Percentiles rank a stretch among this genome's conserved stretches.
phyloP scores from a whole-genome alignment of 768 basidiomycete species.

The Boletus tomentosulus region DNA sequence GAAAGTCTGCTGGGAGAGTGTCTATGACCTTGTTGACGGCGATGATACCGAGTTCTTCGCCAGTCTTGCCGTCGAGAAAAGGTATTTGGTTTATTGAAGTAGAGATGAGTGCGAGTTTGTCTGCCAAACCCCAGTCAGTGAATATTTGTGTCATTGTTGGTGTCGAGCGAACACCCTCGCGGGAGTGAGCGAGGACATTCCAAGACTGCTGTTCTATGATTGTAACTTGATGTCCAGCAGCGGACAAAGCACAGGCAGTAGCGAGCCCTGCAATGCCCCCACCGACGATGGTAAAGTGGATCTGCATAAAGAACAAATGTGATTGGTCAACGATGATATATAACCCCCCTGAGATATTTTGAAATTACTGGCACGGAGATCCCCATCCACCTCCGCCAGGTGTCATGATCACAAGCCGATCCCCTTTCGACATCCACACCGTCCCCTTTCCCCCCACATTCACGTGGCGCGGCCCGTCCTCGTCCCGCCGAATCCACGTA shows the following conservation, averaged over 20 bases:
- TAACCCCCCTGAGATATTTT: too few relatives aligned
- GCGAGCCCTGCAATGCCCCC: constrained; percentile 48
- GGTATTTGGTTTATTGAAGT: constrained; percentile 13
- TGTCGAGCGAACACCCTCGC: constrained; percentile 42
- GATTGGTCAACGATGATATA: too few relatives aligned
- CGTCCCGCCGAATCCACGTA: constrained; percentile 76
- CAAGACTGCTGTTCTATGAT: constrained; percentile 47
- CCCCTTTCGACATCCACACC: constrained; percentile 85
- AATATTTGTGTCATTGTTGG: constrained; percentile 57
- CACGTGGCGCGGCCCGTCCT: constrained; percentile 65
- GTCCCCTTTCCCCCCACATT: constrained; percentile 91
- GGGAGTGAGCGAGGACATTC: constrained; percentile 36
- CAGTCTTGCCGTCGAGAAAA: constrained; percentile 29
- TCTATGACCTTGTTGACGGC: constrained; percentile 41
- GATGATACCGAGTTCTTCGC: constrained; percentile 41
- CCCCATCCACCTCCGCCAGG: constrained; percentile 94
- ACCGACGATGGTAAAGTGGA: constrained; percentile 22
- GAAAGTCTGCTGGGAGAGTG: constrained; percentile 44
- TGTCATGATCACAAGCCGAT: constrained; percentile 76
- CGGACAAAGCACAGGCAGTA: constrained; percentile 47
- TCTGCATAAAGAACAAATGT: neutral
- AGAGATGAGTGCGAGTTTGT: constrained; percentile 35
- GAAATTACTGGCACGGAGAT: too few relatives aligned
- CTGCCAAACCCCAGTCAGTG: constrained; percentile 49
- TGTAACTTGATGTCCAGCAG: constrained; percentile 52